Conservation (phyloP, 2,329 filamentous ascomycete species). For the Nothophaeocryptopus gaeumannii region DNA sequence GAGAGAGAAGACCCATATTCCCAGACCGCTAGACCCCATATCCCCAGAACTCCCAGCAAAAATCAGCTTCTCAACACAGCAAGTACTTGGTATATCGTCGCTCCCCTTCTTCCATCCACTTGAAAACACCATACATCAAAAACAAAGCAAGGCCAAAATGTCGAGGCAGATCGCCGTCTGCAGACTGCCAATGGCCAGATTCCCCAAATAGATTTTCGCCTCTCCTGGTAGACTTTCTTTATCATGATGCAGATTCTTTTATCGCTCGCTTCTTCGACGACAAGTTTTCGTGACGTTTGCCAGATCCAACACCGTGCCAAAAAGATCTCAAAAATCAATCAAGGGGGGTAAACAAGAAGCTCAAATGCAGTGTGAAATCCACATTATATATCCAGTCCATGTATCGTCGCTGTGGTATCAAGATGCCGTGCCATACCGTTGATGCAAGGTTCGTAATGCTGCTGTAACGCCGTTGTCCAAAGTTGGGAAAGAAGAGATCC, state of each 20-base stretch:
- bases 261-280: neutral
- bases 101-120: neutral
- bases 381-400: neutral
- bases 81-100: neutral
- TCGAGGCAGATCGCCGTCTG: neutral
- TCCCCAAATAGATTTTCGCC: slow-evolving; percentile 1
- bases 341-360: neutral
- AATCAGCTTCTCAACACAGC: neutral
- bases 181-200: neutral
- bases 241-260: neutral
- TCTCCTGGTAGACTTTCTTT: neutral
- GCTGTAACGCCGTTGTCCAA: slow-evolving; percentile 26
- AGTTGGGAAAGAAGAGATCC: slow-evolving; percentile 10
- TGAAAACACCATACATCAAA: slow-evolving; percentile 1
- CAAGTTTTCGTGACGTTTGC: slow-evolving; percentile 4
- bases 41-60: neutral
- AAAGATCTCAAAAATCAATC: neutral
- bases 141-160: slow-evolving; percentile 2
- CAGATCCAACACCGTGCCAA: slow-evolving; percentile 1
- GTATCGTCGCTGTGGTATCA: neutral
- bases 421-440: slow-evolving; percentile 21
- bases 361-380: slow-evolving; percentile 1
- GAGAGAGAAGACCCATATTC: neutral
- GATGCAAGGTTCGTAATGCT: slow-evolving; percentile 26
- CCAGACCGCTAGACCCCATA: neutral